phyloP scores from a whole-genome alignment of 148 eudicot species.

The Arbutus unedo region DNA sequence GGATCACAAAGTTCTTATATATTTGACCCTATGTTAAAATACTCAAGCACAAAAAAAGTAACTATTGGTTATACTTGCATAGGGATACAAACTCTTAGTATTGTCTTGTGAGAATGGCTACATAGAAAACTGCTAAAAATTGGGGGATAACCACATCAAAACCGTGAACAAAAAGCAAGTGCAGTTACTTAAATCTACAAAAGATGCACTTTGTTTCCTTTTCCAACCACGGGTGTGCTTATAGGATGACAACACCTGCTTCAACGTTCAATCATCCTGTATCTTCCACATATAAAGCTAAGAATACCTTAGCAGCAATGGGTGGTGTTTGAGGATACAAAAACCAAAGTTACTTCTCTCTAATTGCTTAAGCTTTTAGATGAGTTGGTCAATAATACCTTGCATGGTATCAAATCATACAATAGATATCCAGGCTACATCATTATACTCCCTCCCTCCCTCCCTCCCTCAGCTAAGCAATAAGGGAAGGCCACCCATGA shows the following conservation, averaged over 20 bases:
- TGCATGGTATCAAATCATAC: neutral
- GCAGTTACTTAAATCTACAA: neutral
- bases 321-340: neutral
- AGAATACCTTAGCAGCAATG: neutral
- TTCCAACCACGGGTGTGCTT: neutral
- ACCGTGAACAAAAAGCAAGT: neutral
- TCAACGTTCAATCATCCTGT: neutral
- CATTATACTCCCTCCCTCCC: neutral
- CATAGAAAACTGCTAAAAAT: neutral
- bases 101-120: neutral
- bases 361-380: neutral
- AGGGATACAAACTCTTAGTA: neutral
- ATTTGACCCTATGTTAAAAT: neutral
- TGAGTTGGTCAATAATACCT: neutral
- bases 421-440: neutral
- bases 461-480: neutral
- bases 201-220: neutral
- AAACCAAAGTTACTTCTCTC: neutral
- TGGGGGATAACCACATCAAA: neutral
- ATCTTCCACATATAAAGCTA: neutral
- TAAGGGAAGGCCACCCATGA: neutral
- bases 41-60: neutral
- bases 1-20: neutral
- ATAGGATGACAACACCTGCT: neutral
- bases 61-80: neutral